Evolutionary conservation across 2,329 filamentous ascomycete genomes (phyloP).

Genomic region (Ceratocystis alfenasii): DNA sequence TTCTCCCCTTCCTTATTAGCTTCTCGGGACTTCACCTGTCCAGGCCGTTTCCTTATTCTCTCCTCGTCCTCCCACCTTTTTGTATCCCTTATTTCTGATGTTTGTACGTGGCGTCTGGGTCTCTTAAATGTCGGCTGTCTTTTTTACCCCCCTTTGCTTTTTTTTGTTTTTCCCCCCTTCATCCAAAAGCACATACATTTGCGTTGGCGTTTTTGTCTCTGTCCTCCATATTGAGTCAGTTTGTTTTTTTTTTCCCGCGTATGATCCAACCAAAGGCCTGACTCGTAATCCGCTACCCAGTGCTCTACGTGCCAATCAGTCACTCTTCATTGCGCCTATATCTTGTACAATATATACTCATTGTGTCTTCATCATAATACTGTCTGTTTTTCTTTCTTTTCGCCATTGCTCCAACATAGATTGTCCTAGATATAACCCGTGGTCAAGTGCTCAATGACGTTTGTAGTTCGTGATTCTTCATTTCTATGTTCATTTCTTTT

Average conservation of each 20-base stretch:
- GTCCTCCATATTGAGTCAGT: neutral
- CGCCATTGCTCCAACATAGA: neutral
- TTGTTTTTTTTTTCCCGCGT: neutral
- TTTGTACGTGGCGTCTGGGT: constrained; percentile 14
- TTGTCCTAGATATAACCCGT: neutral
- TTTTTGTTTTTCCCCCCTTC: neutral
- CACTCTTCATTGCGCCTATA: constrained; percentile 6
- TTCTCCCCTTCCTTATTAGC: neutral
- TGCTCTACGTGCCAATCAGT: neutral
- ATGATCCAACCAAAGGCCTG: neutral
- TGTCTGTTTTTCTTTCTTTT: neutral
- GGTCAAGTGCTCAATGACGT: neutral
- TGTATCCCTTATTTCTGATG: neutral
- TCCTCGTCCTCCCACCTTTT: neutral
- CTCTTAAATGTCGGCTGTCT: constrained; percentile 8
- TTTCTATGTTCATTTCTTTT: neutral
- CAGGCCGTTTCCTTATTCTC: neutral
- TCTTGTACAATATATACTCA: constrained; percentile 11
- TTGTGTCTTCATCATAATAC: neutral
- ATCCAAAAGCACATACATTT: constrained; percentile 11
- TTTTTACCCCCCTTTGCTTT: neutral
- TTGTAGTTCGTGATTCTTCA: constrained; percentile 9
- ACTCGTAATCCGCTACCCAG: too few relatives aligned
- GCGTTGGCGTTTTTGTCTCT: constrained; percentile 7
- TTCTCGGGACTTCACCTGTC: neutral